Conservation (phyloP, 2,329 filamentous ascomycete species). For the Alternaria dauci region DNA sequence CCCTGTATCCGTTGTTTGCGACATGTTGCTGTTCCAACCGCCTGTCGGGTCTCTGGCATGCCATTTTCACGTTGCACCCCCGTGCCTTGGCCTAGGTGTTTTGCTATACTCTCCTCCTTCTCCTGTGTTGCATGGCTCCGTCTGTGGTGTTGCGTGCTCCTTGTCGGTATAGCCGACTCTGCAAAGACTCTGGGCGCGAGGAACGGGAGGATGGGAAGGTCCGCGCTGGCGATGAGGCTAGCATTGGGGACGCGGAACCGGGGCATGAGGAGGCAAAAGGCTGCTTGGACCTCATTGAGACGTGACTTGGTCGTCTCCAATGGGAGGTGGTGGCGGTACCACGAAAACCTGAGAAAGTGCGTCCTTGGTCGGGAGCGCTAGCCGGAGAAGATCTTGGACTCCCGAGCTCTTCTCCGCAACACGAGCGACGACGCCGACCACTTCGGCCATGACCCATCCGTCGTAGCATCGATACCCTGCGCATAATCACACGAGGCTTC, state of each 20-base stretch:
- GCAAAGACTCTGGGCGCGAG: constrained; percentile 50
- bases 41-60: neutral
- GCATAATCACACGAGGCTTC: no score
- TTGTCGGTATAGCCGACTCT: constrained; percentile 28
- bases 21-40: neutral
- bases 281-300: constrained; percentile 38
- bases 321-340: constrained; percentile 10
- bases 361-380: constrained; percentile 25
- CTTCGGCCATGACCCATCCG: neutral
- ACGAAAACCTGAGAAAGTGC: constrained; percentile 32
- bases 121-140: constrained; percentile 17
- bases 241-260: constrained; percentile 41
- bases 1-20: neutral
- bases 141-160: constrained; percentile 21
- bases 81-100: neutral
- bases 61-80: neutral
- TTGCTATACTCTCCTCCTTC: constrained; percentile 19
- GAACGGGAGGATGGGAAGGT: constrained; percentile 48
- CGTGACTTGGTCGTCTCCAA: constrained; percentile 34
- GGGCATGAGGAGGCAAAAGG: constrained; percentile 41
- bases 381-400: constrained; percentile 23
- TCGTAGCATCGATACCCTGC: neutral
- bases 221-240: constrained; percentile 43
- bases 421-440: constrained; percentile 8
- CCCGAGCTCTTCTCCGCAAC: constrained; percentile 33